phyloP scores from a whole-genome alignment of 345 rosid genomes.

The Pugionium cornutum region DNA sequence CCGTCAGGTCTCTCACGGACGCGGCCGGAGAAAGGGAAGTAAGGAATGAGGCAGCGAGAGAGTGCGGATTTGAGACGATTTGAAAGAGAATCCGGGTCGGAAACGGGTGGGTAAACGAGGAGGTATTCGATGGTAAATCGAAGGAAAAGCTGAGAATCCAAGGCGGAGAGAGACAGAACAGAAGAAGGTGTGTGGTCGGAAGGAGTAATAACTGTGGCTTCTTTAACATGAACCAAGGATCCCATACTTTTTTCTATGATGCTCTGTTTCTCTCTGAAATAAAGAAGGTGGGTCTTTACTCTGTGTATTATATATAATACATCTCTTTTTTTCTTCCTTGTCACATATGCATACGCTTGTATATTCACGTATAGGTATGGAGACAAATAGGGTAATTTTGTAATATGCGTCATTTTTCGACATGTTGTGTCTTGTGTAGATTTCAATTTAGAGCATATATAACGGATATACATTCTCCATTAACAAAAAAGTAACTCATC shows the following conservation, averaged over 20 bases:
- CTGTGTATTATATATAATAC: constrained; percentile 26
- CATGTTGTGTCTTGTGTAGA: constrained; percentile 22
- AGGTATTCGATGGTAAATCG: constrained; percentile 87
- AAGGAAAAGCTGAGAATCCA: constrained; percentile 87
- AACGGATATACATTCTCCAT: too few relatives aligned
- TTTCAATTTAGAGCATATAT: too few relatives aligned
- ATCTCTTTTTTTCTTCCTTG: not conserved
- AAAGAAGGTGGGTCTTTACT: constrained; percentile 22
- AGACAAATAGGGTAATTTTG: constrained; percentile 25
- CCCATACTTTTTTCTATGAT: constrained; percentile 43
- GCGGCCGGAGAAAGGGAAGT: constrained; percentile 81
- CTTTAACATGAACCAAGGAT: constrained; percentile 51
- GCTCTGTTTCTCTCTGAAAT: constrained; percentile 10
- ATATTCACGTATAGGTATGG: constrained; percentile 22
- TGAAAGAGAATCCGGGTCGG: constrained; percentile 39
- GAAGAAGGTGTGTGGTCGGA: constrained; percentile 62
- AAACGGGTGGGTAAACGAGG: constrained; percentile 52
- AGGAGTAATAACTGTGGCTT: constrained; percentile 58
- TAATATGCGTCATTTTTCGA: constrained; percentile 6
- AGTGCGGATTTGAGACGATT: constrained; percentile 61
- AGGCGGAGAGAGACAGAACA: constrained; percentile 67
- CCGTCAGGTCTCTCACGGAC: constrained; percentile 49
- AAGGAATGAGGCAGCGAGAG: constrained; percentile 58
- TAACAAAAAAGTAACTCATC: too few relatives aligned
- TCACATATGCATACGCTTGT: not conserved